Base-by-base conservation (phyloP, 1,284 basidiomycete species). In the Polyporus tsugae region DNA sequence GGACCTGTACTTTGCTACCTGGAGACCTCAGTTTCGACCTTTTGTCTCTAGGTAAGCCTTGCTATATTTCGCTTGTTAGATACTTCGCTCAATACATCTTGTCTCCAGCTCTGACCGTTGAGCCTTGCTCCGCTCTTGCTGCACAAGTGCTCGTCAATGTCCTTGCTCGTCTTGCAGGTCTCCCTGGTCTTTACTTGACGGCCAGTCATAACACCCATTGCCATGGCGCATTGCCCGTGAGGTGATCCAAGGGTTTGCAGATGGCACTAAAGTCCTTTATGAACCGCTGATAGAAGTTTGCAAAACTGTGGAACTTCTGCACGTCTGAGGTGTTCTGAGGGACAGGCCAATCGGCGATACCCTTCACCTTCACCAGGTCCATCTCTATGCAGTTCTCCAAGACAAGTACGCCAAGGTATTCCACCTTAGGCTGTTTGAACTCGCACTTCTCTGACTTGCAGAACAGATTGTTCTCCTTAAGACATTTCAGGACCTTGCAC, bases 211-310 rank as follows among this genome's bases (percentile, higher is more conserved):
- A n/a, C n/a, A n/a, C n/a, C n/a, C n/a, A n/a, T 7, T 33, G 22
- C 65, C 65, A 67, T 19, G 38, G 53, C 0, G 25, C 36, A 13
- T 53, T 22, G 1, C 68, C 62, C 1, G 76, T 79, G 0, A 82
- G 70, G 0, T 67, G 52, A 42, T 73, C 66, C 0, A 87, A 68
- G 0, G 79, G 80, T 0, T 38, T 22, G 0, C 76, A 77, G 25
- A 82, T 75, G 4, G 77, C 65, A 0, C 82, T 73, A 66, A 80
- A 87, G 15, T 78, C 72, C 7, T 76, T 39, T 19, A 87, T 81
- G 67, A 87, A 87, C 0, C 77, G 62, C 0, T 80, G 60, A 62
- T 86, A 87, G 73, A 82, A 86, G 63, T 69, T 69, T 0, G 55
- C 68, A 39, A 70, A 70, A 5, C 68, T 64, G 6, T 57, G 41